Conservation (phyloP, 495 filamentous ascomycete species). For the Lichenothelia convexa region DNA sequence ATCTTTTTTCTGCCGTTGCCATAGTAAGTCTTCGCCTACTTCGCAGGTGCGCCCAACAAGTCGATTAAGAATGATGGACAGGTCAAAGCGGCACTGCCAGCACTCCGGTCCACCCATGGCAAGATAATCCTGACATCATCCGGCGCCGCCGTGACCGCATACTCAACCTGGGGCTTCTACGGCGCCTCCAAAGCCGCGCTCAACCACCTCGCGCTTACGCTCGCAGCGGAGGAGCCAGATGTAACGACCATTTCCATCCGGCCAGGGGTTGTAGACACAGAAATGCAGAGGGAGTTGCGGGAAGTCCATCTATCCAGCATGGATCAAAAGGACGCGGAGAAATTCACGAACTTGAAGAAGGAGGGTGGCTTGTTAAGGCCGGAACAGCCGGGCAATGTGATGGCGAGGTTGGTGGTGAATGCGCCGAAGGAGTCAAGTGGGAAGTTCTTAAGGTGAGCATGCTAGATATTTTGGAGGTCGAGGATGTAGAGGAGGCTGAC, state of each 20-base stretch:
- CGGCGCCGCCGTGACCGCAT: constrained; percentile 39
- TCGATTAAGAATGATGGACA: constrained; percentile 14
- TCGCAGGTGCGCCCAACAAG: constrained; percentile 9
- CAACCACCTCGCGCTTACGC: constrained; percentile 57
- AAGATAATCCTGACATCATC: constrained; percentile 22
- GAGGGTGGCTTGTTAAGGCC: constrained; percentile 55
- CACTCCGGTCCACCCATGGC: constrained; percentile 37
- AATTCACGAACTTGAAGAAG: constrained; percentile 49
- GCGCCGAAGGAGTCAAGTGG: constrained; percentile 52
- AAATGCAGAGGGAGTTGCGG: constrained; percentile 76
- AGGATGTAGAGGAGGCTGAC: background rate
- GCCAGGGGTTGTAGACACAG: constrained; percentile 78
- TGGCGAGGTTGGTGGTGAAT: constrained; percentile 53
- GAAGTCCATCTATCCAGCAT: constrained; percentile 48
- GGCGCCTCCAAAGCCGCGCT: constrained; percentile 76
- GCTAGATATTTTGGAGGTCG: background rate
- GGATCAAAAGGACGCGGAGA: constrained; percentile 43
- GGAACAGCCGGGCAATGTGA: constrained; percentile 71
- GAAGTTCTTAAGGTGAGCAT: constrained; percentile 49
- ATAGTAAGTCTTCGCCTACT: constrained; percentile 36
- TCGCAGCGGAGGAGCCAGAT: constrained; percentile 64
- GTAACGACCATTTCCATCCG: constrained; percentile 53
- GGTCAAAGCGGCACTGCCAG: constrained; percentile 56
- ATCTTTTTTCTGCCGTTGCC: constrained; percentile 62
- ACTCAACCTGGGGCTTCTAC: constrained; percentile 62